These are phyloP conservation scores for Striga hermonthica DNA, from an alignment of 305 asterid genomes.

Conservation along the genomic window DNA sequence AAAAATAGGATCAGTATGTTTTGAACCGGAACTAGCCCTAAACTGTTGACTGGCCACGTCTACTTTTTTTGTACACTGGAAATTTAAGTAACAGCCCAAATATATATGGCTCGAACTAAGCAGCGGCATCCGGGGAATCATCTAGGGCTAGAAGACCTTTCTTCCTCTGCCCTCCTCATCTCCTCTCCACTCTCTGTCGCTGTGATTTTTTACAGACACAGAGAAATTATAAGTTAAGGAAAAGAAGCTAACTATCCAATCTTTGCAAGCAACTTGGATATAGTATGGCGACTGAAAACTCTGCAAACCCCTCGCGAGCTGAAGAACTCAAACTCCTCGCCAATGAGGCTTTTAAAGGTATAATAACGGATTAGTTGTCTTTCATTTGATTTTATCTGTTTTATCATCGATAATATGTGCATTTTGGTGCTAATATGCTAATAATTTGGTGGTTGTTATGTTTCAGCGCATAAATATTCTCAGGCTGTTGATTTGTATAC, in stretches of 20 bases:
- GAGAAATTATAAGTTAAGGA: no score
- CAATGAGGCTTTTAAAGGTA: constrained; percentile 94
- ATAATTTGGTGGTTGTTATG: constrained; percentile 6
- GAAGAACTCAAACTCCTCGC: constrained; percentile 80
- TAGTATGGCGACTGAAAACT: constrained; percentile 67
- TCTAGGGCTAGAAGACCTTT: no score
- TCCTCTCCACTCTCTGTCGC: no score
- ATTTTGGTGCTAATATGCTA: constrained; percentile 7
- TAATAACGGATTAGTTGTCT: not conserved
- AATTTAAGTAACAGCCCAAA: no score
- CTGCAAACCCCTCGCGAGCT: constrained; percentile 51
- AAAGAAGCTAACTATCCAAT: not conserved
- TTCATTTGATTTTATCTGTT: not conserved
- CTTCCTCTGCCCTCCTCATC: no score
- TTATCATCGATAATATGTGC: not conserved
- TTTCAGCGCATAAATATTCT: constrained; percentile 75
- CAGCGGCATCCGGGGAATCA: no score
- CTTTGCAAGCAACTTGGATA: constrained; percentile 17
- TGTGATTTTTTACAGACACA: not conserved
- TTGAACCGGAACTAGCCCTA: no score
- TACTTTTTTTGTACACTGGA: no score
- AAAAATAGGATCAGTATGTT: no score
- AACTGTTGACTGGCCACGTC: no score
- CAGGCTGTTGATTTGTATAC: constrained; percentile 91
- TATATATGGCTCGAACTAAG: no score